A percentile compares a stretch with the other conserved stretches of the same genome.
Evolutionary conservation across 768 basidiomycete species (phyloP).

Genomic region (Suillus clintonianus): DNA sequence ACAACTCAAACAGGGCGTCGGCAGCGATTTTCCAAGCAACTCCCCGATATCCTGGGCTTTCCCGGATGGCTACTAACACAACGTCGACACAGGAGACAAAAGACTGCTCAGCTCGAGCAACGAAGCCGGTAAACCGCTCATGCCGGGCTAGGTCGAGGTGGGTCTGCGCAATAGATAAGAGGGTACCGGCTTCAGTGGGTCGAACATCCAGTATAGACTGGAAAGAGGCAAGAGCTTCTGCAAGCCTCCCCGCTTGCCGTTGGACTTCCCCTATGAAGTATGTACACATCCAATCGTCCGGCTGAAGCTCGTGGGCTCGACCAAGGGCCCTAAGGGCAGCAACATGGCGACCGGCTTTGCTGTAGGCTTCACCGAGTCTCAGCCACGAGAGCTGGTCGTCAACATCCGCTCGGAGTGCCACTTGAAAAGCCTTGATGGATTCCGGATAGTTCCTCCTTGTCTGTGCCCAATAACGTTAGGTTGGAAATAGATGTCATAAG

Average conservation of each 20-base stretch:
- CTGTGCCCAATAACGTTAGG: constrained; percentile 38
- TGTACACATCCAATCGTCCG: constrained; percentile 78
- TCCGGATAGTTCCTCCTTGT: constrained; percentile 65
- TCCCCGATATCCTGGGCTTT: constrained; percentile 62
- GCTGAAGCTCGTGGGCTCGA: constrained; percentile 70
- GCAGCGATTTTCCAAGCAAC: constrained; percentile 84
- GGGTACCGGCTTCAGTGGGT: constrained; percentile 71
- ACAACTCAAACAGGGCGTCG: constrained; percentile 74
- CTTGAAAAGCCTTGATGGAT: constrained; percentile 83
- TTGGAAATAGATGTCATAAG: constrained; percentile 11
- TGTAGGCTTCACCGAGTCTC: constrained; percentile 89
- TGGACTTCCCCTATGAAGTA: constrained; percentile 88
- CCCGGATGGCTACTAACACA: constrained; percentile 49
- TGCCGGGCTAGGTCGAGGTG: constrained; percentile 69
- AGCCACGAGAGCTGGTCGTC: constrained; percentile 87
- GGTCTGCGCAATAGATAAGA: constrained; percentile 70
- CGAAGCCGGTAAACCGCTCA: constrained; percentile 70
- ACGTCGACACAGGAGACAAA: constrained; percentile 61
- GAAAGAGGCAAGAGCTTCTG: constrained; percentile 73
- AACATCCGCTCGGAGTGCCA: constrained; percentile 78
- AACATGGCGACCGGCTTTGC: constrained; percentile 81
- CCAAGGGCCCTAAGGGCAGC: constrained; percentile 88
- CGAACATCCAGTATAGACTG: constrained; percentile 52
- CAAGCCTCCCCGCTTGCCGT: constrained; percentile 70
- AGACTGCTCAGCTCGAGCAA: constrained; percentile 71